A percentile compares a stretch with the other conserved stretches of the same genome.
Conservation (phyloP, 768 basidiomycete genomes). For the Boletus vinaceobasis region DNA sequence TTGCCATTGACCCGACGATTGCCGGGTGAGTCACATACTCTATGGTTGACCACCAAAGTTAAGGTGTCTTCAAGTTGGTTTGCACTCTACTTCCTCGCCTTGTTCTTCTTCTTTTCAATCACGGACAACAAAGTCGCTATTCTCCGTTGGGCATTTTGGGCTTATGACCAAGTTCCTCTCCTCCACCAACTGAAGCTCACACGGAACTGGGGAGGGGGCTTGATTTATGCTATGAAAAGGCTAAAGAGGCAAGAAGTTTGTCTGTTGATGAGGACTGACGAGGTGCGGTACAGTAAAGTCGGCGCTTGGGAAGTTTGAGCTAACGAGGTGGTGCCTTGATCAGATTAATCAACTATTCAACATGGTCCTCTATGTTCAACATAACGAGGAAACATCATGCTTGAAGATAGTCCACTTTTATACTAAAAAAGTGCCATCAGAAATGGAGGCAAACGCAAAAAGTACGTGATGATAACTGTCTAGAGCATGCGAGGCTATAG, state of each 20-base stretch:
- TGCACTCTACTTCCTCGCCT: constrained; percentile 53
- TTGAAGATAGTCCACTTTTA: constrained; percentile 69
- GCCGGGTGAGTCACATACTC: constrained; percentile 41
- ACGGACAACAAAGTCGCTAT: constrained; percentile 55
- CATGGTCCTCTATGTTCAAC: constrained; percentile 61
- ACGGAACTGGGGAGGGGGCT: constrained; percentile 38
- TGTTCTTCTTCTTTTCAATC: constrained; percentile 44
- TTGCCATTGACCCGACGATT: constrained; percentile 54
- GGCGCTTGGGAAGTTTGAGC: background rate
- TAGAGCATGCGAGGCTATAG: background rate
- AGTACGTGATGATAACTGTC: constrained; percentile 33
- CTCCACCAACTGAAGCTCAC: constrained; percentile 42
- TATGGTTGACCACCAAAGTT: background rate
- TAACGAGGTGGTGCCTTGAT: background rate
- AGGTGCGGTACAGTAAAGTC: constrained; percentile 39
- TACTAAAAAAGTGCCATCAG: constrained; percentile 58
- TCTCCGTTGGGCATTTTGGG: constrained; percentile 56
- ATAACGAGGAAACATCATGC: constrained; percentile 68
- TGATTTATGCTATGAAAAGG: constrained; percentile 44
- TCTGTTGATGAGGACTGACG: constrained; percentile 60
- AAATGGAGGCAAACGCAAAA: constrained; percentile 69
- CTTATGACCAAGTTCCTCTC: constrained; percentile 55
- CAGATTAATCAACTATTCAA: constrained; percentile 66
- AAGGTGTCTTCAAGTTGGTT: constrained; percentile 47
- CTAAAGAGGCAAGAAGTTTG: constrained; percentile 55